These are phyloP conservation scores for Hypomyces rosellus DNA, from an alignment of 2,329 filamentous ascomycete species.

Conservation along the genomic window DNA sequence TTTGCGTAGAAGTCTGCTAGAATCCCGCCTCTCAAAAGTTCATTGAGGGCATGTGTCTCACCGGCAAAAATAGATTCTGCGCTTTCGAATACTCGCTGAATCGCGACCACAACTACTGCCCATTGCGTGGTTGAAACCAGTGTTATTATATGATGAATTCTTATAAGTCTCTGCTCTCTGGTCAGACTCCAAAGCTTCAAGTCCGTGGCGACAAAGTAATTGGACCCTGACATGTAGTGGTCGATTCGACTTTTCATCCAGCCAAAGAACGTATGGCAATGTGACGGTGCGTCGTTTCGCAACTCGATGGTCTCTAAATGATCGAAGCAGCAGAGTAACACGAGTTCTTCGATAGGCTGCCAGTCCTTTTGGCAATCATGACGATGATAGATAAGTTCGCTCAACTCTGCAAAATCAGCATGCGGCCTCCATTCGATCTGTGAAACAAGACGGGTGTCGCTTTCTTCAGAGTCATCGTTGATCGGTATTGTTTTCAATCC, in stretches of 20 bases:
- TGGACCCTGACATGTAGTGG: constrained; percentile 1
- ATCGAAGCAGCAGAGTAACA: constrained; percentile 15
- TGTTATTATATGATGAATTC: constrained; percentile 2
- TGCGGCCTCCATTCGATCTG: constrained; percentile 25
- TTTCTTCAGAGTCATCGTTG: constrained; percentile 10
- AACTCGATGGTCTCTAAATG: constrained; percentile 5
- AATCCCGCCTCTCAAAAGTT: constrained; percentile 7
- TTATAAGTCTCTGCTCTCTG: constrained; percentile 1
- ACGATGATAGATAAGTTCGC: constrained; percentile 18
- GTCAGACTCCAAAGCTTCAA: neutral
- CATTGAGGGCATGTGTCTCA: constrained; percentile 4
- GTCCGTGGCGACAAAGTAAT: constrained; percentile 3
- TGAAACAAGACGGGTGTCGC: constrained; percentile 22
- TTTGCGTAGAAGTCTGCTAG: constrained; percentile 3
- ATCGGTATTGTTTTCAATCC: constrained; percentile 8
- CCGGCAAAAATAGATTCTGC: constrained; percentile 9
- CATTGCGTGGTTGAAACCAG: neutral
- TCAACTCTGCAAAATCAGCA: constrained; percentile 23
- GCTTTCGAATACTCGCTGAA: constrained; percentile 4
- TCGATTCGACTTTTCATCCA: constrained; percentile 7
- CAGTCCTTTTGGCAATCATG: constrained; percentile 9
- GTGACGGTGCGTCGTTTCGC: neutral
- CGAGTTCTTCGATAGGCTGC: constrained; percentile 22
- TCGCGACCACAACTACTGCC: neutral
- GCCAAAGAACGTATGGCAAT: constrained; percentile 13